Conservation (phyloP, 108 stramenopile species). For the Schizochytrium sp. region DNA sequence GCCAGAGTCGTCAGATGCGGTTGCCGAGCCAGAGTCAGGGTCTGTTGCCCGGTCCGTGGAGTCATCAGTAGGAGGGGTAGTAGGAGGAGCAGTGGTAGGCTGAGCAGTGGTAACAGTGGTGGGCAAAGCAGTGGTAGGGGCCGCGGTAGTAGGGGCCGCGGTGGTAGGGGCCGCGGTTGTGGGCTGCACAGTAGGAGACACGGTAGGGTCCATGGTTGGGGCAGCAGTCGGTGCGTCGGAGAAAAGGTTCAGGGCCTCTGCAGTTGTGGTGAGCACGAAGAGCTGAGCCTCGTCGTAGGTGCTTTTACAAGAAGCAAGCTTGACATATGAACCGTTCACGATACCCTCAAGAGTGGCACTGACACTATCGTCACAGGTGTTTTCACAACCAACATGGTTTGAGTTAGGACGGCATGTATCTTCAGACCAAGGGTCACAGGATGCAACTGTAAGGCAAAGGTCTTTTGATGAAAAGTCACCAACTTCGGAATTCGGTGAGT, state of each 20-base stretch:
- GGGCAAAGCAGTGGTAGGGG: background rate
- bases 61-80: too few species aligned
- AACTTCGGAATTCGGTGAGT: background rate
- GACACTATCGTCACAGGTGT: background rate
- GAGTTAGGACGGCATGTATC: conserved; percentile 19
- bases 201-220: background rate
- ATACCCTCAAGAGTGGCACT: background rate
- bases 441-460: conserved; percentile 13
- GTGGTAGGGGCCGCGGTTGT: background rate
- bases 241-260: background rate
- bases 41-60: background rate
- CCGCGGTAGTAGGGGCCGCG: background rate
- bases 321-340: conserved; percentile 29
- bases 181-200: background rate
- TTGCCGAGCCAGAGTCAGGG: background rate
- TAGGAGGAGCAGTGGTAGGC: background rate
- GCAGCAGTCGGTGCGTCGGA: background rate
- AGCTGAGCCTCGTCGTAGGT: conserved; percentile 28
- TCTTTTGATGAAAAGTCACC: background rate
- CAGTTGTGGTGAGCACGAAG: conserved; percentile 38
- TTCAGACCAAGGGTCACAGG: background rate
- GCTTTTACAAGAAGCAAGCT: conserved; percentile 15
- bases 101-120: background rate
- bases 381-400: conserved; percentile 14
- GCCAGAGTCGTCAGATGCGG: too few species aligned